phyloP scores from a whole-genome alignment of 495 filamentous ascomycete genomes.

The Daldinia concentrica region DNA sequence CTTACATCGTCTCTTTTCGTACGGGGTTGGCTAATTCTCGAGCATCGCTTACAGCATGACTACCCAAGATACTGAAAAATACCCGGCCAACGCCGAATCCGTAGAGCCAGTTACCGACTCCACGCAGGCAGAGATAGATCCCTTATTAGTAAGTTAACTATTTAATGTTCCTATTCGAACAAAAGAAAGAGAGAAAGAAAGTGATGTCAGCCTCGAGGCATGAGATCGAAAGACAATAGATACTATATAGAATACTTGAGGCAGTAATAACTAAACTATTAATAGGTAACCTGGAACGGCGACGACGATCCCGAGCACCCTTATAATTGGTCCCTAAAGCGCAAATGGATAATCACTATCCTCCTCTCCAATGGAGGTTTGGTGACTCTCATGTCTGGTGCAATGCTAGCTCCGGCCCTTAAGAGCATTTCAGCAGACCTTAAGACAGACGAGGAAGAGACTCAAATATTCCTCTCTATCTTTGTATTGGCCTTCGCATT shows the following conservation, averaged over 20 bases:
- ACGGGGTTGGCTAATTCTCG: background rate
- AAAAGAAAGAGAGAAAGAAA: background rate
- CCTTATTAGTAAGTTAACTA: constrained; percentile 4
- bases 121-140: constrained; percentile 6
- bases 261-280: background rate
- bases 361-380: constrained; percentile 60
- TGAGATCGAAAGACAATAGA: background rate
- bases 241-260: background rate
- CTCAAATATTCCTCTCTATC: constrained; percentile 50
- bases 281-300: constrained; percentile 27
- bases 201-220: background rate
- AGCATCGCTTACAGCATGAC: constrained; percentile 11
- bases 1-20: background rate
- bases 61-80: constrained; percentile 3
- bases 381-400: constrained; percentile 73
- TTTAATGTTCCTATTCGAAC: background rate
- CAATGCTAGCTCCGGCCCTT: constrained; percentile 74
- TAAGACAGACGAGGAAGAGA: constrained; percentile 53
- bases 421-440: constrained; percentile 62
- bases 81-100: background rate
- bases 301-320: constrained; percentile 64
- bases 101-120: background rate
- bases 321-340: constrained; percentile 63
- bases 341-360: constrained; percentile 71
- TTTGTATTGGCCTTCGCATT: constrained; percentile 65